Percentiles rank a stretch among this genome's conserved stretches.
These are phyloP conservation scores for Wickerhamiella australiensis DNA, from an alignment of 805 yeast genomes.

Conservation along the genomic window DNA sequence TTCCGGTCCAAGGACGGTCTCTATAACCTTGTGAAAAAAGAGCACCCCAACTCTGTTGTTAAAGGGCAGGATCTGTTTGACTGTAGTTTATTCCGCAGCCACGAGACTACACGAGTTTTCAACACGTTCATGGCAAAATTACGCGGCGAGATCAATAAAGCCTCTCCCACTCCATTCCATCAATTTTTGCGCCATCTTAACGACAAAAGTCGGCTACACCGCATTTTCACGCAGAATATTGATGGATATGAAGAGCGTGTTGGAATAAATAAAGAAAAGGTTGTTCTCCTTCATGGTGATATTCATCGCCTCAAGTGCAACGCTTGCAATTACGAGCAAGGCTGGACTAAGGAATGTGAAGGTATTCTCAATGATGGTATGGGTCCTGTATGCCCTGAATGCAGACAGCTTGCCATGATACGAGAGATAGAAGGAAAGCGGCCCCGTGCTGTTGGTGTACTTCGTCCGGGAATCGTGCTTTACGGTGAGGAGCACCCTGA, in stretches of 20 bases:
- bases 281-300: constrained; percentile 86
- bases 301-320: constrained; percentile 67
- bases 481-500: constrained; percentile 93
- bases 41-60: constrained; percentile 47
- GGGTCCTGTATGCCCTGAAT: constrained; percentile 65
- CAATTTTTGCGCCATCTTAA: constrained; percentile 51
- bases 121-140: constrained; percentile 81
- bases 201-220: constrained; percentile 51
- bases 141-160: constrained; percentile 48
- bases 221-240: constrained; percentile 92
- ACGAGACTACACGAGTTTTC: constrained; percentile 55
- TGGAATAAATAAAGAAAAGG: constrained; percentile 45
- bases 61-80: constrained; percentile 90
- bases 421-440: constrained; percentile 63
- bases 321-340: constrained; percentile 43
- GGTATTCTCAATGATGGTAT: constrained; percentile 44
- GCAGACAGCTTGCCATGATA: constrained; percentile 44
- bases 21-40: constrained; percentile 56
- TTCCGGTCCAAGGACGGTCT: constrained; percentile 77
- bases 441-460: constrained; percentile 56
- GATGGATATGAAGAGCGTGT: constrained; percentile 70
- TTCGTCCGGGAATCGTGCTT: constrained; percentile 81
- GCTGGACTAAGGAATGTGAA: constrained; percentile 49
- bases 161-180: constrained; percentile 78
- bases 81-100: constrained; percentile 62